Conservation (phyloP, 2,329 filamentous ascomycete genomes). For the Samsoniella hepiali region DNA sequence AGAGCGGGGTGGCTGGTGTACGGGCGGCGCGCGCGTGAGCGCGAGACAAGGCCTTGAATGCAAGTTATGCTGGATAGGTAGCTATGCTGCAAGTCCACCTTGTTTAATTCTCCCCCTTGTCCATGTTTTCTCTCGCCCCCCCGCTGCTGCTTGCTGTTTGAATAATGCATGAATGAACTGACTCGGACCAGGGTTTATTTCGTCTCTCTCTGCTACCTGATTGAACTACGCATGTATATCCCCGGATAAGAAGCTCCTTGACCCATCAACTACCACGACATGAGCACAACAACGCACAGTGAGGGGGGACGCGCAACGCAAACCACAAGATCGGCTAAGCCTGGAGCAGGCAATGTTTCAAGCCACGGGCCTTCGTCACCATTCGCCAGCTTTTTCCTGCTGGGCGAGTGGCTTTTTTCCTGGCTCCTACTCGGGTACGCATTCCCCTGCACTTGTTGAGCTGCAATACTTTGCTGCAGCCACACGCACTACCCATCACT, state of each 20-base stretch:
- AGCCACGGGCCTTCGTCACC: background rate
- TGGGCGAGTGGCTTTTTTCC: background rate
- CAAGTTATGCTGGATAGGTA: background rate
- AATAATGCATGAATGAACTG: too few species aligned
- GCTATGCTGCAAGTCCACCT: background rate
- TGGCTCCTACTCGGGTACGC: conserved; percentile 1
- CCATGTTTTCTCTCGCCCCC: background rate
- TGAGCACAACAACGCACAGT: background rate
- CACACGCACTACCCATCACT: too few species aligned
- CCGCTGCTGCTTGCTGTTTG: too few species aligned
- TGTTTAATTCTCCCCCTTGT: too few species aligned
- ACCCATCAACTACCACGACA: background rate
- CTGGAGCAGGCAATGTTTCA: conserved; percentile 14
- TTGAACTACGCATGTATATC: too few species aligned
- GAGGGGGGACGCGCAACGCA: background rate
- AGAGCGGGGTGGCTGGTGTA: background rate
- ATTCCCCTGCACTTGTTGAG: background rate
- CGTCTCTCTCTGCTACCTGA: too few species aligned
- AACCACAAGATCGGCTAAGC: background rate
- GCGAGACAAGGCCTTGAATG: background rate
- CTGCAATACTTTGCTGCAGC: background rate
- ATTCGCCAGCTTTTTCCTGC: too few species aligned
- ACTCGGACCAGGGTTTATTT: too few species aligned
- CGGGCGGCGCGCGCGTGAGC: background rate
- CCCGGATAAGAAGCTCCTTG: background rate